Evolutionary conservation across 805 yeast genomes (phyloP), one percentile per base, ranked within the genome.

Genomic region (Saturnispora zaruensis): DNA sequence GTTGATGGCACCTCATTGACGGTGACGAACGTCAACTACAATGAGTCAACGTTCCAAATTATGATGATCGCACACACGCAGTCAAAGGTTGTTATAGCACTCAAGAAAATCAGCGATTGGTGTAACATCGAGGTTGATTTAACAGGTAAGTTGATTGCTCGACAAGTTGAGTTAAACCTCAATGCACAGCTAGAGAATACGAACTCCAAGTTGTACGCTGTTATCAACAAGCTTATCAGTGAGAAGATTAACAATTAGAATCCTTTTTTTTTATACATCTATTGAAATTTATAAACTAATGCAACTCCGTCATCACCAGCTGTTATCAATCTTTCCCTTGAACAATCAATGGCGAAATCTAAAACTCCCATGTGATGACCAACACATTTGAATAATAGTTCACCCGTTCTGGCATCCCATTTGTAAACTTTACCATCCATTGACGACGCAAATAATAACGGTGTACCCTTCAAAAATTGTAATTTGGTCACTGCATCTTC

Each of bases 251-350:
- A 43, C 14, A 43, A 33, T 11, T 41, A 25, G 25, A 24, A 11
- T 41, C 25, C 14, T 18, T 6, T 41, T 41, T n/a, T 14, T 18
- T 26, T 26, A 18, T 7, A 18, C 21, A 36, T 9, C 21, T 36
- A 36, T 18, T 36, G 18, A 36, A 36, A 36, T 36, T 36, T 36
- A 58, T 81, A 89, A 9, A 91, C 78, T 55, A 91, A 71, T 11
- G 95, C 79, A 30, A 93, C 96, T 57, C 96, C 96, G 66, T 93
- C 99, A 65, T 93, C 99, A 55, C 97, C 97, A 13, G 96, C 99
- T 20, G 97, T 87, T 34, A 89, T 75, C 42, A 93, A 61, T 63
- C 82, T 81, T 46, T 76, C 74, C 25, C 88, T 91, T 43, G 77
- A 69, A 38, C 78, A 81, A 51, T 81, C 77, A 41, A 83, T 62